Evolutionary conservation across 257 asterid species (phyloP).

Genomic region (Solanum sejunctum): DNA sequence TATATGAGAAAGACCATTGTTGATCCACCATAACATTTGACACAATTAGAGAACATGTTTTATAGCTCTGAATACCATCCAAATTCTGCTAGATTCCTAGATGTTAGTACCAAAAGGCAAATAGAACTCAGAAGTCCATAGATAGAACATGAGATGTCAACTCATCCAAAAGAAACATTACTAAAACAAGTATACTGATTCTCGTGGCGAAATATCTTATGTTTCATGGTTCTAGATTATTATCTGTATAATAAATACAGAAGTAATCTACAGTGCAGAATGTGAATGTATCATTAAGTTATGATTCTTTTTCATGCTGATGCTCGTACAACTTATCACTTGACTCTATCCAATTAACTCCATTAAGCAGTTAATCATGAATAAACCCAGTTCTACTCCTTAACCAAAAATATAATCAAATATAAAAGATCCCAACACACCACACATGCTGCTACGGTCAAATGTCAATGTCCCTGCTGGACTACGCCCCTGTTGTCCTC

Average conservation of each 20-base stretch:
- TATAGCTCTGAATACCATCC: neutral
- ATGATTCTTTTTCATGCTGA: neutral
- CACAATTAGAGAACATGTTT: neutral
- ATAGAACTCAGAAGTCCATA: neutral
- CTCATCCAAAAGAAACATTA: neutral
- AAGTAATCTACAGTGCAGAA: neutral
- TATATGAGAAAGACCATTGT: neutral
- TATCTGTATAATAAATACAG: neutral
- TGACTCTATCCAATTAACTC: neutral
- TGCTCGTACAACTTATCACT: neutral
- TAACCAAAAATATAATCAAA: neutral
- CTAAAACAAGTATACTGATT: neutral
- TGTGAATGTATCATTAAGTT: neutral
- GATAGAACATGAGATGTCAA: neutral
- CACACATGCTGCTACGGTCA: slow-evolving; percentile 78
- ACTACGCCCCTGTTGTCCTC: slow-evolving; percentile 38
- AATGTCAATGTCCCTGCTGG: slow-evolving; percentile 81
- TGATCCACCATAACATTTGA: neutral
- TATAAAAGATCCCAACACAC: slow-evolving; percentile 24
- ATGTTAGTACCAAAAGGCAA: neutral
- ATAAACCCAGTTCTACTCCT: neutral
- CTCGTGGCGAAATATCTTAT: neutral
- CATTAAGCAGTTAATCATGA: neutral
- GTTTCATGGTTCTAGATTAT: neutral
- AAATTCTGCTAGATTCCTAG: neutral